These are phyloP conservation scores for Linnemannia schmuckeri DNA, from an alignment of 192 early-diverging fungal genomes.

Conservation along the genomic window DNA sequence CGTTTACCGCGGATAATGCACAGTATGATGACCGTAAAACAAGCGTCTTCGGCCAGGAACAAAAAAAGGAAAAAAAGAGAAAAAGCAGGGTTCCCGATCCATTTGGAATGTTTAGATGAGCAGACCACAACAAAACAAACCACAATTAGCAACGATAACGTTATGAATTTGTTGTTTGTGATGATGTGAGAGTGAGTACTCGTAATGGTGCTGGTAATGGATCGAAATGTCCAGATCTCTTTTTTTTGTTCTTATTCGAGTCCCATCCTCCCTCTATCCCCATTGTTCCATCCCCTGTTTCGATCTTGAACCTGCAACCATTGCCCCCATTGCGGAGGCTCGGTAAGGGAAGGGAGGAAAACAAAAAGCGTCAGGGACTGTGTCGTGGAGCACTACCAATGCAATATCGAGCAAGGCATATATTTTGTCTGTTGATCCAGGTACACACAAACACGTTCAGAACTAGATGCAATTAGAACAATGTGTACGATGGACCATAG, in stretches of 20 bases:
- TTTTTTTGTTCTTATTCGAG: neutral
- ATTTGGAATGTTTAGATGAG: constrained; percentile 3
- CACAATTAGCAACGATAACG: too few relatives aligned
- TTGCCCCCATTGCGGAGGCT: neutral
- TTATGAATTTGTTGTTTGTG: neutral
- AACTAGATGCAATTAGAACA: neutral
- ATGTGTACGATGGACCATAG: neutral
- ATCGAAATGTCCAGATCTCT: neutral
- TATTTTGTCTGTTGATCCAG: neutral
- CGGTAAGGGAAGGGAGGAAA: neutral
- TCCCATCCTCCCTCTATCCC: neutral
- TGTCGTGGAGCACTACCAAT: neutral
- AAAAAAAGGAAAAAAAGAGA: neutral
- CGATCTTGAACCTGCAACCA: neutral
- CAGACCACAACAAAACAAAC: neutral
- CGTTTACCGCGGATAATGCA: neutral
- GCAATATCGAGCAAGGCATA: neutral
- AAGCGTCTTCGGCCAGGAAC: neutral
- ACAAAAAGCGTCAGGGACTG: neutral
- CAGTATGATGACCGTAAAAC: too few relatives aligned
- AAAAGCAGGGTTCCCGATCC: neutral
- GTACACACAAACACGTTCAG: too few relatives aligned
- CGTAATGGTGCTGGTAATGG: neutral
- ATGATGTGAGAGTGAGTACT: too few relatives aligned
- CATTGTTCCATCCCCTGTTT: neutral